Evolutionary conservation across 2,329 filamentous ascomycete species (phyloP).

Genomic region (Apiospora aurea): DNA sequence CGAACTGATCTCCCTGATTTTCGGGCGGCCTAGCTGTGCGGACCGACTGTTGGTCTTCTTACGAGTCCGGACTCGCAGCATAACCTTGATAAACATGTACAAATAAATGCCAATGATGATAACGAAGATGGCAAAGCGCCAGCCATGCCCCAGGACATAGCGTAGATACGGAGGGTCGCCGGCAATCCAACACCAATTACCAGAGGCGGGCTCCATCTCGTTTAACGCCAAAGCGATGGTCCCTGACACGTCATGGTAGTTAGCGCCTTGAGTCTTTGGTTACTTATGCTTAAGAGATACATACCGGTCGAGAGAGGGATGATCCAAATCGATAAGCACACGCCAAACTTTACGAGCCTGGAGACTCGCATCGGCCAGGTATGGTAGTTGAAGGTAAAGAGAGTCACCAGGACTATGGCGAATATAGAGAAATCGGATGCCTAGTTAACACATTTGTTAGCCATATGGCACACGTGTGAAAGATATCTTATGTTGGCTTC

Average conservation of each 20-base stretch:
- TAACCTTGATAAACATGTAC: constrained; percentile 24
- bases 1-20: background rate
- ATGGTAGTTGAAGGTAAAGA: constrained; percentile 27
- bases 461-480: too few species aligned
- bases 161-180: constrained; percentile 25
- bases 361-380: background rate
- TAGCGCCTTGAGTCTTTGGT: background rate
- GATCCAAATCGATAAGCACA: constrained; percentile 14
- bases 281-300: too few species aligned
- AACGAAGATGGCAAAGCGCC: constrained; percentile 23
- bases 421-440: constrained; percentile 29
- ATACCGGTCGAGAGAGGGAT: constrained; percentile 25
- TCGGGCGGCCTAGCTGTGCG: constrained; percentile 4
- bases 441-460: constrained; percentile 14
- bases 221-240: constrained; percentile 25
- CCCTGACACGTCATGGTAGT: background rate
- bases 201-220: constrained; percentile 26
- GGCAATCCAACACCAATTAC: constrained; percentile 29
- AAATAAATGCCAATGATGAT: constrained; percentile 16
- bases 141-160: constrained; percentile 28
- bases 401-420: constrained; percentile 28
- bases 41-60: constrained; percentile 17
- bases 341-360: background rate
- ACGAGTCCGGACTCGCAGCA: constrained; percentile 22
- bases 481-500: background rate